Conservation (phyloP, 2,329 filamentous ascomycete species). For the Gliomastix tumulicola region DNA sequence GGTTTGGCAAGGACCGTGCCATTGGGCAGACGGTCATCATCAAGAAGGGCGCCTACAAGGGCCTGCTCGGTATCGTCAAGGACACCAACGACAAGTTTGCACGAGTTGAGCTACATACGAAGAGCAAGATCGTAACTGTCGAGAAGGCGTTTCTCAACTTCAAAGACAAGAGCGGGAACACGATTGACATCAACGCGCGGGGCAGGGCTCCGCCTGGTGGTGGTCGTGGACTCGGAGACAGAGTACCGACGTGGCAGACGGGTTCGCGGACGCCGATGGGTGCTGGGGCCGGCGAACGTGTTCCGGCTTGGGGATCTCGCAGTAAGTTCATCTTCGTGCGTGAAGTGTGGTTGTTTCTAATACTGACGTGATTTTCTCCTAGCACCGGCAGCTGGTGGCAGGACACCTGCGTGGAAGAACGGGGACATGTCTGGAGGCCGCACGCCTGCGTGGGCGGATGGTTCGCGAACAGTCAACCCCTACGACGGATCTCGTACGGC, state of each 20-base stretch:
- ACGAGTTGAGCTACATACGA: constrained; percentile 88
- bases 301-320: constrained; percentile 69
- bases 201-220: constrained; percentile 39
- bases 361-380: too few relatives aligned
- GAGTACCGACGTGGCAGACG: constrained; percentile 51
- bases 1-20: constrained; percentile 73
- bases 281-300: constrained; percentile 53
- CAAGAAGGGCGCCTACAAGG: constrained; percentile 83
- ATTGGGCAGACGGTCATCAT: constrained; percentile 91
- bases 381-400: constrained; percentile 46
- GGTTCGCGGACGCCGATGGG: constrained; percentile 64
- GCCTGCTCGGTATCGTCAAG: constrained; percentile 89
- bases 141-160: constrained; percentile 75
- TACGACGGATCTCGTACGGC: constrained; percentile 70
- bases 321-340: too few relatives aligned
- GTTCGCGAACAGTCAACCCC: constrained; percentile 60
- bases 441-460: constrained; percentile 64
- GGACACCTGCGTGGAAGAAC: constrained; percentile 57
- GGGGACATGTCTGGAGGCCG: constrained; percentile 48
- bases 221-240: constrained; percentile 26
- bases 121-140: constrained; percentile 84
- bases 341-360: too few relatives aligned
- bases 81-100: constrained; percentile 83
- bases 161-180: constrained; percentile 76
- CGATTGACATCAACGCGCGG: constrained; percentile 61